Evolutionary conservation across 1,139 yeast species (phyloP).

Genomic region (Suhomyces guaymorum): DNA sequence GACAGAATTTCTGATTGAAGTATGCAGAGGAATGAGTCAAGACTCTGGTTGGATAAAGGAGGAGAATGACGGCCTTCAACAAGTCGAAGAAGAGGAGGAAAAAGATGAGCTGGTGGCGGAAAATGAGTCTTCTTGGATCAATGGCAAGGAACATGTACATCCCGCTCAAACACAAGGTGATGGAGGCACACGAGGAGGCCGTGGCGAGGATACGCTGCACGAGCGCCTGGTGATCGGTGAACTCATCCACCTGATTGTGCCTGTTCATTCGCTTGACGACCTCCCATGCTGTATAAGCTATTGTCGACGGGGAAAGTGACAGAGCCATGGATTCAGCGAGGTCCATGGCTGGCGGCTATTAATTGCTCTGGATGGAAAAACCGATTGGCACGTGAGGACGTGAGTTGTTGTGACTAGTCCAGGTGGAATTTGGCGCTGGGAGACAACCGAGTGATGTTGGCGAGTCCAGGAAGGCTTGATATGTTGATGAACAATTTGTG

Average conservation of each 20-base stretch:
- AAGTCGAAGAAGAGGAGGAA: slow-evolving; percentile 71
- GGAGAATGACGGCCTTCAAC: slow-evolving; percentile 66
- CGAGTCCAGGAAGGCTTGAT: too few relatives aligned
- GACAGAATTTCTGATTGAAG: slow-evolving; percentile 57
- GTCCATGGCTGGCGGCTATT: neutral
- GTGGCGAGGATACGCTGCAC: slow-evolving; percentile 55
- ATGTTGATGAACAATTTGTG: too few relatives aligned
- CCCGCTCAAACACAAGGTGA: slow-evolving; percentile 54
- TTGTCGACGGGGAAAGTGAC: neutral
- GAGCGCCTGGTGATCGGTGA: slow-evolving; percentile 27
- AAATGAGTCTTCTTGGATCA: slow-evolving; percentile 61
- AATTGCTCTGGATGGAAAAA: neutral
- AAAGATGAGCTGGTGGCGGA: slow-evolving; percentile 71
- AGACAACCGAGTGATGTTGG: too few relatives aligned
- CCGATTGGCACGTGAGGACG: too few relatives aligned
- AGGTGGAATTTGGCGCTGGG: too few relatives aligned
- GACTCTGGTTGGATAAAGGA: slow-evolving; percentile 71
- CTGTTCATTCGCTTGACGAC: slow-evolving; percentile 5
- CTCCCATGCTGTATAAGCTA: neutral
- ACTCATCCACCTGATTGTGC: slow-evolving; percentile 26
- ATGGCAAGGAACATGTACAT: slow-evolving; percentile 59
- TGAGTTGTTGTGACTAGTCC: too few relatives aligned
- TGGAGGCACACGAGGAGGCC: slow-evolving; percentile 57
- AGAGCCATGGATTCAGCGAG: slow-evolving; percentile 1
- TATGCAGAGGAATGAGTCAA: slow-evolving; percentile 51